phyloP scores from a whole-genome alignment of 2,329 filamentous ascomycete species.

The Dryadomyces sulphureus region DNA sequence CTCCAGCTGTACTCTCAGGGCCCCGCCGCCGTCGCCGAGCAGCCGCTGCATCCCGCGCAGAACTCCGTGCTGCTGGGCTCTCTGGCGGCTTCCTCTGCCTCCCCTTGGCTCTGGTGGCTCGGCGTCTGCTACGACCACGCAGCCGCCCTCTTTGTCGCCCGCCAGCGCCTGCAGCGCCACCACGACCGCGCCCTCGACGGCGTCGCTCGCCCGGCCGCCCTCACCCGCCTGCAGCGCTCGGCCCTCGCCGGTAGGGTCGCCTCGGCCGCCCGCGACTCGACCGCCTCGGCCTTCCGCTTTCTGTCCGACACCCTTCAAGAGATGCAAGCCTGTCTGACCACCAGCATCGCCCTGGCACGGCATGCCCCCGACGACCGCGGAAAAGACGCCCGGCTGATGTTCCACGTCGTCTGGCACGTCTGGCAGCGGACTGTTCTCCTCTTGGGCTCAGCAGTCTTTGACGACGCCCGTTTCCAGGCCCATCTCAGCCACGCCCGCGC shows the following conservation, averaged over 20 bases:
- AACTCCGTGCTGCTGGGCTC: conserved; percentile 38
- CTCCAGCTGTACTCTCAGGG: conserved; percentile 14
- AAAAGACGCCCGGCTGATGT: conserved; percentile 11
- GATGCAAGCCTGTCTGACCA: conserved; percentile 1
- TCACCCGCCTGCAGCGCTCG: conserved; percentile 48
- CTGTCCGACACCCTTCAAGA: conserved; percentile 18
- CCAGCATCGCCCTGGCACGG: not conserved
- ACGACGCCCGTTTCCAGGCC: conserved; percentile 50
- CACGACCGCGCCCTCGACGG: conserved; percentile 21
- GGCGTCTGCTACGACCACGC: conserved; percentile 36
- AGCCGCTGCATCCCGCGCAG: conserved; percentile 44
- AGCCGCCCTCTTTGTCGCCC: conserved; percentile 26
- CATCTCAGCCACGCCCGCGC: conserved; percentile 38
- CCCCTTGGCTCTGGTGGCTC: conserved; percentile 26
- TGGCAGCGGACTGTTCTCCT: conserved; percentile 35
- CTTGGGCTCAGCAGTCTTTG: conserved; percentile 31
- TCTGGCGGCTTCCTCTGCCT: conserved; percentile 9
- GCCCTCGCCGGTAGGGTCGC: conserved; percentile 37
- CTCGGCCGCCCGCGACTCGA: conserved; percentile 45
- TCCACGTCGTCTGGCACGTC: conserved; percentile 32
- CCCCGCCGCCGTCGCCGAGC: conserved; percentile 11
- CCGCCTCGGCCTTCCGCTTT: conserved; percentile 37
- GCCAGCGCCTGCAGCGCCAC: conserved; percentile 26
- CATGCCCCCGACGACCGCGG: not conserved
- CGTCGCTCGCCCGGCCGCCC: conserved; percentile 32